Percentiles rank a stretch among this genome's conserved stretches.
Evolutionary conservation across 208 protist genomes (phyloP).

Genomic region (Crithidia sp.): DNA sequence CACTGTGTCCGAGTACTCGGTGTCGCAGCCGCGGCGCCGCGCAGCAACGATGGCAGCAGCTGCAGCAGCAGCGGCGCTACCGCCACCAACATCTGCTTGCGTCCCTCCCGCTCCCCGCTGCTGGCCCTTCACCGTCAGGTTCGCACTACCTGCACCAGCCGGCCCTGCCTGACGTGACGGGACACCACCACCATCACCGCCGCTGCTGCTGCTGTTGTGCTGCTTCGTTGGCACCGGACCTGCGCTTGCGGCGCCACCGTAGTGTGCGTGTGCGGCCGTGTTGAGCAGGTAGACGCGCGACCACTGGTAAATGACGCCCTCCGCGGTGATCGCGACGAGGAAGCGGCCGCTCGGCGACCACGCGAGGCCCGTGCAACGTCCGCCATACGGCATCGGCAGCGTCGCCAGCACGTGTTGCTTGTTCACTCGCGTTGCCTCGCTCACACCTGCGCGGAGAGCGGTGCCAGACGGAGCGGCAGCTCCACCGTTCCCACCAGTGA

Average conservation of each 20-base stretch:
- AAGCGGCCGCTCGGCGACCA: slow-evolving; percentile 64
- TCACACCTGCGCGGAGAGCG: neutral
- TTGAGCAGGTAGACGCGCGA: slow-evolving; percentile 52
- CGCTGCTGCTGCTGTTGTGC: neutral
- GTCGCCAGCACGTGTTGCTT: slow-evolving; percentile 43
- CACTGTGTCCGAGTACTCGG: slow-evolving; percentile 21
- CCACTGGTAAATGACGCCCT: slow-evolving; percentile 71
- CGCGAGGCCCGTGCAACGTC: slow-evolving; percentile 50
- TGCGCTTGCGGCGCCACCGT: neutral
- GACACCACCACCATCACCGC: neutral
- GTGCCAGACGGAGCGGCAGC: neutral
- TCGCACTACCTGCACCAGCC: neutral
- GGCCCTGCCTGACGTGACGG: neutral
- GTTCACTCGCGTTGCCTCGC: slow-evolving; percentile 7
- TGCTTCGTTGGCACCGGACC: neutral
- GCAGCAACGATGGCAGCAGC: neutral
- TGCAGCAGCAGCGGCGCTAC: neutral
- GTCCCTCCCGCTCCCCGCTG: neutral
- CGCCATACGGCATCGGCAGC: slow-evolving; percentile 58
- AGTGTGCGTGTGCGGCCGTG: neutral
- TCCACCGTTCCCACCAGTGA: too few relatives aligned
- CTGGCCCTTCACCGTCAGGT: neutral
- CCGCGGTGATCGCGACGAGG: slow-evolving; percentile 54
- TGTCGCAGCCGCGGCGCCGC: slow-evolving; percentile 19
- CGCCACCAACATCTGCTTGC: neutral